phyloP scores from a whole-genome alignment of 192 early-diverging fungal genomes.

The Dissophora globulifera region DNA sequence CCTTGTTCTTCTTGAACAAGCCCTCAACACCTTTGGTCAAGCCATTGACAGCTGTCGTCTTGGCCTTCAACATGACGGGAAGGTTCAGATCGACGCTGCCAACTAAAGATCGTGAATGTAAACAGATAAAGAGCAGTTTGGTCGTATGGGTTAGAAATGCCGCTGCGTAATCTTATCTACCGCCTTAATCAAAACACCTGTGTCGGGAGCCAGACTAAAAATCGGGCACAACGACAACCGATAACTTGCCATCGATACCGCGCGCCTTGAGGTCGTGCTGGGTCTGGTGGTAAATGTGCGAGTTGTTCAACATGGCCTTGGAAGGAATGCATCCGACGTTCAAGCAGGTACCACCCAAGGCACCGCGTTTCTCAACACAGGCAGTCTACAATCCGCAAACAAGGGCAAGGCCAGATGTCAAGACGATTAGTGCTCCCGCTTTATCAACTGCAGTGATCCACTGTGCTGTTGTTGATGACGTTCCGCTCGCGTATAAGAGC shows the following conservation, averaged over 20 bases:
- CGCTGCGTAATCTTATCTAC: neutral
- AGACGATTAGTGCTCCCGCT: neutral
- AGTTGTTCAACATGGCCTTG: slow-evolving; percentile 98
- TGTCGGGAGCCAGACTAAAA: too few species aligned
- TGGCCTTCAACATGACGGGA: slow-evolving; percentile 87
- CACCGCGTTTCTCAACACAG: slow-evolving; percentile 95
- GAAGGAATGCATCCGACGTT: slow-evolving; percentile 99
- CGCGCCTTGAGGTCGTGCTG: slow-evolving; percentile 91
- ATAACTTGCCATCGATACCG: slow-evolving; percentile 85
- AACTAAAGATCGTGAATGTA: slow-evolving; percentile 65
- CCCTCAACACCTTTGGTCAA: slow-evolving; percentile 94
- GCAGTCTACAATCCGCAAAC: slow-evolving; percentile 74
- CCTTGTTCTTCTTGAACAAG: slow-evolving; percentile 98
- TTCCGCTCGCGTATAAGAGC: neutral
- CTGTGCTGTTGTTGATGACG: neutral
- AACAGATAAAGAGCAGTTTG: neutral
- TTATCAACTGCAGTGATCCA: too few species aligned
- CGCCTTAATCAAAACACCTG: too few species aligned
- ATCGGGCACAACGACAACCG: neutral
- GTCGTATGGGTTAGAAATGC: neutral
- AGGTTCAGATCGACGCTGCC: slow-evolving; percentile 88
- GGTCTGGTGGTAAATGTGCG: slow-evolving; percentile 95
- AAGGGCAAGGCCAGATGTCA: neutral
- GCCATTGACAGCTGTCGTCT: slow-evolving; percentile 86
- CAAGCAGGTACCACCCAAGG: slow-evolving; percentile 97